Conservation (phyloP, 2,329 filamentous ascomycete species). For the Alternaria burnsii region DNA sequence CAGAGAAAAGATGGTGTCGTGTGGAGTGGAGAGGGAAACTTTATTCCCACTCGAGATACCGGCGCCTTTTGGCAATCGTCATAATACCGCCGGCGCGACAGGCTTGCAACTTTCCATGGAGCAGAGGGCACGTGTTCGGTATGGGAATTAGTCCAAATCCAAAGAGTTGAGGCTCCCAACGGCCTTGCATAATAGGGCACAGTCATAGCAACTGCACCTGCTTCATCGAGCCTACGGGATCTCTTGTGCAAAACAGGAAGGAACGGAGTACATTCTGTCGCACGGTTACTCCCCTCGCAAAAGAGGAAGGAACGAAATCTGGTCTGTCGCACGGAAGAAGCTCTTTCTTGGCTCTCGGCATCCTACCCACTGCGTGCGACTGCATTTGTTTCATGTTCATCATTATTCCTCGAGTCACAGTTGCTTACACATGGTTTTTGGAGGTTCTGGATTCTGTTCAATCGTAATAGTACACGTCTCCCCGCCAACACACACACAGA, state of each 20-base stretch:
- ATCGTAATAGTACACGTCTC: conserved; percentile 19
- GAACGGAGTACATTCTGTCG: neutral
- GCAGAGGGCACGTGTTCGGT: neutral
- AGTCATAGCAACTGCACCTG: conserved; percentile 14
- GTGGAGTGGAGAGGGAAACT: conserved; percentile 8
- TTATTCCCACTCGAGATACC: conserved; percentile 5
- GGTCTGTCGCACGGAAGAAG: neutral
- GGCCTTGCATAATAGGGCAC: conserved; percentile 4
- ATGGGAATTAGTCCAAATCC: neutral
- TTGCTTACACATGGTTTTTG: neutral
- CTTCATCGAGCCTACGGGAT: conserved; percentile 14
- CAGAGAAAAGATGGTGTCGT: neutral
- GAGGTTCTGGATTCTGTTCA: conserved; percentile 15
- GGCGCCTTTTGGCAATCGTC: neutral
- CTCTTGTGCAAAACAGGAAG: conserved; percentile 20
- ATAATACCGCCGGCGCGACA: neutral
- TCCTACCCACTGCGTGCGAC: neutral
- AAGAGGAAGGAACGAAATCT: conserved; percentile 14
- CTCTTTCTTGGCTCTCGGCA: conserved; percentile 1
- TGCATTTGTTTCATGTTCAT: neutral
- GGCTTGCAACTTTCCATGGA: neutral
- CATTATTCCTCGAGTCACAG: conserved; percentile 2
- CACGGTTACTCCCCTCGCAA: conserved; percentile 1
- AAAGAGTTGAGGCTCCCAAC: conserved; percentile 6
- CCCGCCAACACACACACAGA: neutral